These are phyloP conservation scores for Agapanthus africanus DNA, from an alignment of 106 monocot genomes.

Conservation along the genomic window DNA sequence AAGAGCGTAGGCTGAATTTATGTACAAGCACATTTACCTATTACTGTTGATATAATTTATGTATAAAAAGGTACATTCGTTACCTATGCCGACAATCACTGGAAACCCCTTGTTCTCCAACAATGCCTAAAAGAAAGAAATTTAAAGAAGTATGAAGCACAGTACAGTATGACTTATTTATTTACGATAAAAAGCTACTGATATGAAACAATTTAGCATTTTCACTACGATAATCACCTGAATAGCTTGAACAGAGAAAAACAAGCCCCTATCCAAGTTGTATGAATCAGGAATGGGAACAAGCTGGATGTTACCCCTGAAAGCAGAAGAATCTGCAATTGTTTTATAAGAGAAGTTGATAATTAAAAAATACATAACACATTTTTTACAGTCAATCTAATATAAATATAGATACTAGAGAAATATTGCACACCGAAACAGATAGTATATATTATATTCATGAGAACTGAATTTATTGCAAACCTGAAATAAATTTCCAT, in stretches of 20 bases:
- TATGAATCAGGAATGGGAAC: constrained; percentile 87
- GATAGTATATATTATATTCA: background rate
- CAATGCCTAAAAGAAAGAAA: constrained; percentile 55
- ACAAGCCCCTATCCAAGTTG: constrained; percentile 90
- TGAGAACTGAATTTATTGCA: constrained; percentile 7
- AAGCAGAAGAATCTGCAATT: constrained; percentile 73
- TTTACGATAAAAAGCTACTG: background rate
- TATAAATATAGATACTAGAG: constrained; percentile 4
- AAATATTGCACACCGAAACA: background rate
- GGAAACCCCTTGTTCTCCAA: constrained; percentile 92
- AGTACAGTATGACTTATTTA: background rate
- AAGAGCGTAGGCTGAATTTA: too few relatives aligned
- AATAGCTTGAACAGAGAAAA: constrained; percentile 94
- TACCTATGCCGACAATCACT: constrained; percentile 97
- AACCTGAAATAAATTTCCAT: constrained; percentile 86
- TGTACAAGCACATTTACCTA: too few relatives aligned
- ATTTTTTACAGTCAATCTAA: background rate
- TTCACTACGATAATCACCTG: constrained; percentile 38
- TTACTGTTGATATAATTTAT: constrained; percentile 2
- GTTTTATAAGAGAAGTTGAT: constrained; percentile 37
- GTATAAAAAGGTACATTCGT: constrained; percentile 4
- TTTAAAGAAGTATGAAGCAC: constrained; percentile 2
- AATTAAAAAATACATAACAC: constrained; percentile 12
- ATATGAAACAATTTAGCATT: background rate
- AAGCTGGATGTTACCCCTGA: constrained; percentile 58